phyloP scores from a whole-genome alignment of 2,329 filamentous ascomycete genomes.

The Pseudogymnoascus destructans region DNA sequence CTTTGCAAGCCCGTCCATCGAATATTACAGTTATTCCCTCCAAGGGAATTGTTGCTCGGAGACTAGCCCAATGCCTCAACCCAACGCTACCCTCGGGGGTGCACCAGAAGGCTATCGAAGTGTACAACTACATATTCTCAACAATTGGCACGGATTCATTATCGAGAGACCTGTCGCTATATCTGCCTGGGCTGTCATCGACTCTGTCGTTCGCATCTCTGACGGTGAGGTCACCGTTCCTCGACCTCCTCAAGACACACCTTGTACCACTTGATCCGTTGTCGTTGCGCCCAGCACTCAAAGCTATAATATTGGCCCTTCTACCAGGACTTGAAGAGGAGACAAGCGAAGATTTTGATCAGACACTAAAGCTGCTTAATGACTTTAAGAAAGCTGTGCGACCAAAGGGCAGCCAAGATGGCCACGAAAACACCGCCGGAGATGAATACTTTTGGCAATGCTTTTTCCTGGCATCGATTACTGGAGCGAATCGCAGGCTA shows the following conservation, averaged over 20 bases:
- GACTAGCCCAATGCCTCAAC: conserved; percentile 88
- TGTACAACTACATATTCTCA: conserved; percentile 81
- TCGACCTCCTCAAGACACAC: conserved; percentile 70
- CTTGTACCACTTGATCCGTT: conserved; percentile 59
- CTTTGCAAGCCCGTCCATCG: conserved; percentile 72
- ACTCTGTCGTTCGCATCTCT: conserved; percentile 91
- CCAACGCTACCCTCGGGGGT: conserved; percentile 88
- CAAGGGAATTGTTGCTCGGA: conserved; percentile 72
- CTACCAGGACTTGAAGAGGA: conserved; percentile 90
- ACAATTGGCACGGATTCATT: conserved; percentile 71
- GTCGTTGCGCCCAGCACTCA: conserved; percentile 73
- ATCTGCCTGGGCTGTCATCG: conserved; percentile 77
- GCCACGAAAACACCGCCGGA: conserved; percentile 40
- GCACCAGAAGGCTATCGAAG: conserved; percentile 91
- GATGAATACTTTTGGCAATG: conserved; percentile 98
- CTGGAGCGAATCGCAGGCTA: conserved; percentile 68
- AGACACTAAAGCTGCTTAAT: conserved; percentile 66
- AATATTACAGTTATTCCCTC: conserved; percentile 63
- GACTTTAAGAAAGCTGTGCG: conserved; percentile 59
- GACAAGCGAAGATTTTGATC: conserved; percentile 92
- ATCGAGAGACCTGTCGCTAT: conserved; percentile 70
- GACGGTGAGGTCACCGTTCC: conserved; percentile 72
- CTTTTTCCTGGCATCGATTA: conserved; percentile 86
- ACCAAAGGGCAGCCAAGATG: conserved; percentile 36
- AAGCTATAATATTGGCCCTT: conserved; percentile 77